Evolutionary conservation across 2,329 filamentous ascomycete species (phyloP), one percentile per base, ranked within the genome.

Genomic region (Fusarium brachygibbosum): DNA sequence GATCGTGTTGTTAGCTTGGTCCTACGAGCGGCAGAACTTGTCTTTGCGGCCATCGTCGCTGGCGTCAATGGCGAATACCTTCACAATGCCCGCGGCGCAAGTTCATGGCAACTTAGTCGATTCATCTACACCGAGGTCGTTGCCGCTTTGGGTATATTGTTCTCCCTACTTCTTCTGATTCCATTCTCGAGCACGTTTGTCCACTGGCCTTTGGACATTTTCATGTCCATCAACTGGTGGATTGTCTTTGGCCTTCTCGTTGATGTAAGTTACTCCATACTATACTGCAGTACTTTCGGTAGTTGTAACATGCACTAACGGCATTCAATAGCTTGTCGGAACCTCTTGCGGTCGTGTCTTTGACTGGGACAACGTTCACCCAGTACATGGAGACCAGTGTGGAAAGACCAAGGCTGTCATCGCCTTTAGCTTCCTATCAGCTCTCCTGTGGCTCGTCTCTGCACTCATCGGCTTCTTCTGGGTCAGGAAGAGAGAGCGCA

Each of bases 61-160:
- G 91, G 90, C 63, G 83, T 93, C 65, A 88, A 90, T 61, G 90
- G 90, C 52, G 77, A 87, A 69, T 91, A 91, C 77, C 86, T 94
- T 28, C 85, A 88, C 76, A 70, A 79, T 5, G 81, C 82, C 53
- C 62, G 80, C 51, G 63, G 81, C 23, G 78, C 82, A 35, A 82
- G 84, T 54, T 79, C 82, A 62, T 89, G 87, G 84, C 80, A 86
- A 38, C 75, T 78, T 12, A 88, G 85, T 35, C 89, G 91, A 58
- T 89, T 90, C 81, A 93, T 94, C 80, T 94, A 93, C 82, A 87
- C 91, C 45, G 87, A 91, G 75, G 87, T 93, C 19, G 85, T 94
- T 38, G 90, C 92, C 4, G 89, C 84, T 21, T 75, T 94, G 19
- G 88, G 89, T 14, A 88, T 94, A 56, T 77, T 94, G 40, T 82